Base-by-base conservation (phyloP, 2,329 filamentous ascomycete species). In the Phaeoacremonium minimum region DNA sequence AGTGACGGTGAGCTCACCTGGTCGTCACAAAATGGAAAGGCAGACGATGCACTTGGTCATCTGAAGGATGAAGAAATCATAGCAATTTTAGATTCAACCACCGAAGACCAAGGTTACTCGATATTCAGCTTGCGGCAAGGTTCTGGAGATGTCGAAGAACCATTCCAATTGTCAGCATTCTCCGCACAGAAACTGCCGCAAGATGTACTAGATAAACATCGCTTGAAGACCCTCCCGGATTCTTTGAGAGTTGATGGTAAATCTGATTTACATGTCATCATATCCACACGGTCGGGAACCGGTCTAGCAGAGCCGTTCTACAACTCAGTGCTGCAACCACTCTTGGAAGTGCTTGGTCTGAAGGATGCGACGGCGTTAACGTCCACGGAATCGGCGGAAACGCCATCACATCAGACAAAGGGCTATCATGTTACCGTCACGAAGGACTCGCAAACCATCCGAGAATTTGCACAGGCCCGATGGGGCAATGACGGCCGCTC, bases 201-300 rank as follows among this genome's bases (percentile, higher is more conserved):
- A 13, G 44, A 52, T 3, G 50, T 69, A 3, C 49, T 67, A 5
- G 48, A 57, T 13, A 48, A 48, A 6, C 60, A 66, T 38, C 44
- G 66, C 16, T 44, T 73, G 12, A 35, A 41, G 4, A 46, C 46
- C 4, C 40, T 67, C 6, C 73, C 74, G 1, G 32, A 46, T 5
- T 56, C n/a, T 37, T 54, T 32, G 40, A 53, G 15, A 41, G 43
- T 15, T 13, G 37, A 44, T 3, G 29, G 36, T 9, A 42, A 35
- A 15, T 53, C 48, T n/a, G 42, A 58, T 11, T 55, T 82, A n/a
- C 72, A 86, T 47, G 66, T 88, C 14, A 56, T 90, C 15, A 69
- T 89, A 14, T 89, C 85, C 2, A 80, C 73, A 0, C 65, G 66
- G 15, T 86, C 85, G 0, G 85, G 85, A 12, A 73, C 72, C 2